phyloP scores from a whole-genome alignment of 2,329 filamentous ascomycete genomes.

The Pseudogymnoascus sp. region DNA sequence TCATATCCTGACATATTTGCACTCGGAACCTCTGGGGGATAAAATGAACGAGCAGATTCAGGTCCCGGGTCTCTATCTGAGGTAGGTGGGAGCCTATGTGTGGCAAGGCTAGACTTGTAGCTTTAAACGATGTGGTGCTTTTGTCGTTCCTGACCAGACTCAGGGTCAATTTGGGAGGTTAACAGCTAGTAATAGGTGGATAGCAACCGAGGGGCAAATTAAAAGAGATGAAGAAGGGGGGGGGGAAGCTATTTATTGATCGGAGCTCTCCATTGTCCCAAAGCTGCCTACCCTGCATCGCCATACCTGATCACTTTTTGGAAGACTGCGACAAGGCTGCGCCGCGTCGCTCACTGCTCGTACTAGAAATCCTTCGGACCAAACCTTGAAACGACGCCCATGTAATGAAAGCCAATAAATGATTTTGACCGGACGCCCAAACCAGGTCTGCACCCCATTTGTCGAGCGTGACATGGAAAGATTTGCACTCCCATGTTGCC shows the following conservation, averaged over 20 bases:
- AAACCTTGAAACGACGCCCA: constrained; percentile 7
- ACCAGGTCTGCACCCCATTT: background rate
- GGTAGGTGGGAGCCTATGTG: too few species aligned
- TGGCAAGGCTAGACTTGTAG: background rate
- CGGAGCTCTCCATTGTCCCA: background rate
- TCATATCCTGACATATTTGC: constrained; percentile 4
- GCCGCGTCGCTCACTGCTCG: too few species aligned
- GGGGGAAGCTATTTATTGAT: background rate
- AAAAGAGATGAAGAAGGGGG: background rate
- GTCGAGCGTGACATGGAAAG: background rate
- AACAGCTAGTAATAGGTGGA: background rate
- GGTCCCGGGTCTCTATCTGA: background rate
- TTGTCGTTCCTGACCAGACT: background rate
- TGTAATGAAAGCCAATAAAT: background rate
- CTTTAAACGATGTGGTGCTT: background rate
- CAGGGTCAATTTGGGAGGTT: background rate
- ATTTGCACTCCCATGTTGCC: background rate
- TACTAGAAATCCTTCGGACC: background rate
- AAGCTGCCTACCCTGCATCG: background rate
- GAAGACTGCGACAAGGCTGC: background rate
- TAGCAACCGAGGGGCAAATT: background rate
- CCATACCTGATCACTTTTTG: background rate
- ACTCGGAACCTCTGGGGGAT: background rate
- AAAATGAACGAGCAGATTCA: background rate
- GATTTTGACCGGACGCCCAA: background rate